A percentile compares a stretch with the other conserved stretches of the same genome.
phyloP scores from a whole-genome alignment of 2,329 filamentous ascomycete species.

The Cadophora sp. region DNA sequence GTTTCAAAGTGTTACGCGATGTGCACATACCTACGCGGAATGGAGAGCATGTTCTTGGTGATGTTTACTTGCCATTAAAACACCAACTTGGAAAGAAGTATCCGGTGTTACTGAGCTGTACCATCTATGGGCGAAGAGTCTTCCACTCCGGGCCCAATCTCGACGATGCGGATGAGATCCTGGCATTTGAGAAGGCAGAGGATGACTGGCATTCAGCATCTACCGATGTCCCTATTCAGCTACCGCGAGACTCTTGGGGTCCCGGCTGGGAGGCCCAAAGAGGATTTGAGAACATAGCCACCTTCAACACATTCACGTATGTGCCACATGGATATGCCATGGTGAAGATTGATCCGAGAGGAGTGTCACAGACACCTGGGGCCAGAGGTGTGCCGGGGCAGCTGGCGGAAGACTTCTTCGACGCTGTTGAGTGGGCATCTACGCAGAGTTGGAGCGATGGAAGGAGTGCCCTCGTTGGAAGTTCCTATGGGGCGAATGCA shows the following conservation, averaged over 20 bases:
- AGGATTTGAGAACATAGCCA: slow-evolving; percentile 27
- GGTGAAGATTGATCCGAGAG: slow-evolving; percentile 26
- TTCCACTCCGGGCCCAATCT: slow-evolving; percentile 23
- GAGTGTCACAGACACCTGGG: slow-evolving; percentile 24
- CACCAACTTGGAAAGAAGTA: not conserved
- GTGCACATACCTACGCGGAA: slow-evolving; percentile 17
- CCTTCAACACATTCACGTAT: slow-evolving; percentile 26
- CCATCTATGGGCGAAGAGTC: slow-evolving; percentile 23
- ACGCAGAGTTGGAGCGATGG: slow-evolving; percentile 45
- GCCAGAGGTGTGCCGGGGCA: slow-evolving; percentile 27
- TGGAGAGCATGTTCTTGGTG: slow-evolving; percentile 13
- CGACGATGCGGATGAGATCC: slow-evolving; percentile 23
- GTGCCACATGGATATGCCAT: slow-evolving; percentile 26
- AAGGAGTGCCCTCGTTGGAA: slow-evolving; percentile 45
- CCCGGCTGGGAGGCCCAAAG: no score
- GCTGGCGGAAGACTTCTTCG: slow-evolving; percentile 42
- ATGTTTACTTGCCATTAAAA: slow-evolving; percentile 20
- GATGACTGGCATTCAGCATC: slow-evolving; percentile 27
- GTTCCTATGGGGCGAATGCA: slow-evolving; percentile 39
- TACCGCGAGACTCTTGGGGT: not conserved
- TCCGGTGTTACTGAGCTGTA: no score
- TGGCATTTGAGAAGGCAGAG: slow-evolving; percentile 25
- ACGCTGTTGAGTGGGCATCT: slow-evolving; percentile 42
- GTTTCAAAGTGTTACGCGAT: slow-evolving; percentile 24
- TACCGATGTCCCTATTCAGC: slow-evolving; percentile 1